A percentile compares a stretch with the other conserved stretches of the same genome.
phyloP scores from a whole-genome alignment of 345 rosid species.

The Populus davidiana region DNA sequence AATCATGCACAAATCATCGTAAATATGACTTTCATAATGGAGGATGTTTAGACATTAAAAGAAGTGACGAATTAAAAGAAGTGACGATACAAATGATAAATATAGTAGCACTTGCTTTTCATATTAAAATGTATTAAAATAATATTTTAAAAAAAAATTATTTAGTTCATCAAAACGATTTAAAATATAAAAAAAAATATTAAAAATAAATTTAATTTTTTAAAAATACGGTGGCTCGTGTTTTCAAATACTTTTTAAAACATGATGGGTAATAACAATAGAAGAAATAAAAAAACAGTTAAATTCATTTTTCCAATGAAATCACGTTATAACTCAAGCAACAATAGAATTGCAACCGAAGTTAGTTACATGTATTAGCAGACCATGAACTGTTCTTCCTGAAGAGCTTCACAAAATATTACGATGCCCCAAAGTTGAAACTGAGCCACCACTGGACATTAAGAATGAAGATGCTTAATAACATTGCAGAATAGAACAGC shows the following conservation, averaged over 20 bases:
- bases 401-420: not conserved
- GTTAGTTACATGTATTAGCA: not conserved
- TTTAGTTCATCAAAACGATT: accelerated
- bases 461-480: not conserved
- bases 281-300: not conserved
- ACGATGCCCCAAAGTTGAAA: no score
- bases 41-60: not conserved
- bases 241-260: no score
- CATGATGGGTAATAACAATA: not conserved
- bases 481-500: not conserved
- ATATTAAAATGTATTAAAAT: no score
- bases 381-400: not conserved
- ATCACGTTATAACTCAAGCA: not conserved
- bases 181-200: no score
- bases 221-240: no score
- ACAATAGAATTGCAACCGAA: not conserved
- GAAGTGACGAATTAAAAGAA: no score
- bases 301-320: not conserved
- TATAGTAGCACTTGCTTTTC: no score
- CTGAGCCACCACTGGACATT: no score
- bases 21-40: not conserved
- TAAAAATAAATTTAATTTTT: no score
- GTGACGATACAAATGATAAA: no score
- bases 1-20: not conserved
- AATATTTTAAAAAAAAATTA: no score